Conservation (phyloP, 257 asterid species). For the Solanum lycopersicoides region DNA sequence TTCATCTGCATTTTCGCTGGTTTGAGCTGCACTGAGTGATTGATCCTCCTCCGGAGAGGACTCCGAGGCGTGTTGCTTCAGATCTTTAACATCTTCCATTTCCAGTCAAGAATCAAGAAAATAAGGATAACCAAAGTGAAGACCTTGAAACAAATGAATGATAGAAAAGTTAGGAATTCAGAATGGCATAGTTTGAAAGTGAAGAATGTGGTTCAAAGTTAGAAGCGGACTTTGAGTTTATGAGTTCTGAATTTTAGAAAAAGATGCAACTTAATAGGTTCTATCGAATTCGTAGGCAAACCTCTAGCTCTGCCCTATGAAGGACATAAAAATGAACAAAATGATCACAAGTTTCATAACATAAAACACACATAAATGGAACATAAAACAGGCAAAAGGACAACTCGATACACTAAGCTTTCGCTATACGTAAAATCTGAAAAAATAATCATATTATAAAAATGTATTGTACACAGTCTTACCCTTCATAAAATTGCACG, state of each 20-base stretch:
- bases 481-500: neutral
- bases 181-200: neutral
- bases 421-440: accelerated
- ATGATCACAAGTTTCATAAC: neutral
- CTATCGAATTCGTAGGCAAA: neutral
- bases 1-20: conserved; percentile 7
- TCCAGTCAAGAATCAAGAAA: conserved; percentile 6
- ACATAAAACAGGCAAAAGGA: neutral
- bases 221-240: neutral
- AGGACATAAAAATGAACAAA: neutral
- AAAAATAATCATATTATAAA: neutral
- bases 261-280: neutral
- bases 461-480: neutral
- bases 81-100: conserved; percentile 51
- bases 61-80: conserved; percentile 21
- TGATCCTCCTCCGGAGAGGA: conserved; percentile 33
- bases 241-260: neutral
- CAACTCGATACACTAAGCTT: accelerated
- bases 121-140: neutral
- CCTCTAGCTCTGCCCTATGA: neutral
- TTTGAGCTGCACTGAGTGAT: conserved; percentile 10
- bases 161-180: neutral
- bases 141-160: neutral
- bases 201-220: neutral
- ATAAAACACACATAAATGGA: neutral